phyloP scores from a whole-genome alignment of 345 rosid species.

The Gossypioides kirkii region DNA sequence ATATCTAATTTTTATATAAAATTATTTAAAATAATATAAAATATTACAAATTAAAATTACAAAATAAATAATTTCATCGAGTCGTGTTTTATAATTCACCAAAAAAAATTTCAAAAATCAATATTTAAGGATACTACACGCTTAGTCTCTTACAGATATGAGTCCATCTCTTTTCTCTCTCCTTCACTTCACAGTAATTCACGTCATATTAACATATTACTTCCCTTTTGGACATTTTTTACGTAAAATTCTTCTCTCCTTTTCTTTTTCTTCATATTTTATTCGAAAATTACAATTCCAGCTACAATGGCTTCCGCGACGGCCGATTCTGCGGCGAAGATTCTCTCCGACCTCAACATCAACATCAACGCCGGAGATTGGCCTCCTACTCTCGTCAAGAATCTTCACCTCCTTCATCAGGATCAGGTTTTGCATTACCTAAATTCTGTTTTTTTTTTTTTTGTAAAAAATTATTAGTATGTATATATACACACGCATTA shows the following conservation, averaged over 20 bases:
- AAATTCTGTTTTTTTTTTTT: neutral
- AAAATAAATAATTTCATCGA: too few relatives aligned
- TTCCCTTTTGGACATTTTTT: neutral
- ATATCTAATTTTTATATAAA: too few relatives aligned
- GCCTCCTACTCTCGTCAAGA: constrained; percentile 35
- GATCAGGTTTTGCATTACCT: neutral
- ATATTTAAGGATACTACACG: too few relatives aligned
- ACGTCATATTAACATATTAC: too few relatives aligned
- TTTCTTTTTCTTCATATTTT: neutral
- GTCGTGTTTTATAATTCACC: too few relatives aligned
- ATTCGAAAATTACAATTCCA: neutral
- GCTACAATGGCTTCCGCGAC: constrained; percentile 29
- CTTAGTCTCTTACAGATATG: too few relatives aligned
- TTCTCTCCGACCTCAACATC: constrained; percentile 33
- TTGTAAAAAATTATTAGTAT: too few relatives aligned
- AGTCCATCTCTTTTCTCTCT: too few relatives aligned
- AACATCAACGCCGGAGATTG: constrained; percentile 28
- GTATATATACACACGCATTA: neutral
- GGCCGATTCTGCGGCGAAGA: constrained; percentile 37
- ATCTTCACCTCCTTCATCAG: neutral
- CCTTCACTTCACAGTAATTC: neutral
- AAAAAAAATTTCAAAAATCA: too few relatives aligned
- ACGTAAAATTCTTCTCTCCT: neutral
- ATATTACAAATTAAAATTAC: too few relatives aligned
- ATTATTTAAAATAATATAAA: too few relatives aligned